A percentile compares a stretch with the other conserved stretches of the same genome.
Evolutionary conservation across 23 red algal genomes (phyloP).

Genomic region (Agarophyton chilense): DNA sequence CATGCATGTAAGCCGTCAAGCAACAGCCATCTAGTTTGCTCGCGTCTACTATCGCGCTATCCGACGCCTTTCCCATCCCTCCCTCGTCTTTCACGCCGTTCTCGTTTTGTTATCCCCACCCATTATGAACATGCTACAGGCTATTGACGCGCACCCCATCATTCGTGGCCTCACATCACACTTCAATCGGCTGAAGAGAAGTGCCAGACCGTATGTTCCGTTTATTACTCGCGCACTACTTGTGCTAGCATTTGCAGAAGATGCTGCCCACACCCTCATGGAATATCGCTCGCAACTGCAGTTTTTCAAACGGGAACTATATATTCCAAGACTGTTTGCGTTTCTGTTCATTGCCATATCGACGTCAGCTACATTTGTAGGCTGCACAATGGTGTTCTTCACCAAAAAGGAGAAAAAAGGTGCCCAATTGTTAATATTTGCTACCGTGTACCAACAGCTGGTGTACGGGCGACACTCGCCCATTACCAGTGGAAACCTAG

Average conservation of each 20-base stretch:
- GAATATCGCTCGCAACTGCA: constrained; percentile 43
- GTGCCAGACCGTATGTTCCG: constrained; percentile 15
- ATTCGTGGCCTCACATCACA: neutral
- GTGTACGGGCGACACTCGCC: constrained; percentile 87
- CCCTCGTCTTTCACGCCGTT: neutral
- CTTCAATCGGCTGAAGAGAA: constrained; percentile 1
- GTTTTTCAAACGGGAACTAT: constrained; percentile 55
- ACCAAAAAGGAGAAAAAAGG: constrained; percentile 37
- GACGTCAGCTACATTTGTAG: constrained; percentile 39
- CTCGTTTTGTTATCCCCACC: neutral
- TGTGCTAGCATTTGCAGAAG: constrained; percentile 83
- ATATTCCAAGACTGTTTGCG: constrained; percentile 33
- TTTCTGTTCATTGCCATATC: constrained; percentile 41
- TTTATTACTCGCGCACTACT: constrained; percentile 71
- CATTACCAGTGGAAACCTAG: constrained; percentile 77
- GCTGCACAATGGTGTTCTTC: constrained; percentile 51
- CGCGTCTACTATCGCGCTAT: neutral
- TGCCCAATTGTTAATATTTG: constrained; percentile 48
- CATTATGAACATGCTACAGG: neutral
- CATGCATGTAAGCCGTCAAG: neutral
- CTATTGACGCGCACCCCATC: neutral
- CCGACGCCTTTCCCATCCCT: neutral
- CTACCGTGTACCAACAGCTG: constrained; percentile 73
- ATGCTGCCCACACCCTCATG: constrained; percentile 52
- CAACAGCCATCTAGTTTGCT: neutral